Evolutionary conservation across 495 filamentous ascomycete species (phyloP).

Genomic region (Ascobolus immersus): DNA sequence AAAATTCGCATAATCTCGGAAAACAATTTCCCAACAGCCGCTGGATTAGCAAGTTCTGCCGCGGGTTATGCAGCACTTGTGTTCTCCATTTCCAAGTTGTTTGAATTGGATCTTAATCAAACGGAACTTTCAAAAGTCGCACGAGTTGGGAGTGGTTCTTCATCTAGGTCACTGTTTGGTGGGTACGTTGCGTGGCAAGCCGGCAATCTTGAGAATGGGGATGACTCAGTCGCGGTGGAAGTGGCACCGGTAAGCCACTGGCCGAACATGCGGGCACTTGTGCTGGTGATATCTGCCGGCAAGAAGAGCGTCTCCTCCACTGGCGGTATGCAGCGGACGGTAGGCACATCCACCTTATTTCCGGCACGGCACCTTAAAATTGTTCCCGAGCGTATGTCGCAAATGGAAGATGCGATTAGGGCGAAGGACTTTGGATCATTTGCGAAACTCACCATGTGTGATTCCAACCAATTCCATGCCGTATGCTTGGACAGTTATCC

Average conservation of each 20-base stretch:
- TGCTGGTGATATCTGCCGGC: conserved; percentile 69
- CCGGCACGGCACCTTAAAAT: conserved; percentile 38
- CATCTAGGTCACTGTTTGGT: conserved; percentile 73
- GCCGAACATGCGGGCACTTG: conserved; percentile 77
- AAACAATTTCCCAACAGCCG: conserved; percentile 98
- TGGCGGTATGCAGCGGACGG: conserved; percentile 87
- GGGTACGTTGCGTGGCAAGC: conserved; percentile 88
- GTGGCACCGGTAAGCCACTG: conserved; percentile 70
- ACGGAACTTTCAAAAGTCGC: conserved; percentile 67
- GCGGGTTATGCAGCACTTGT: conserved; percentile 91
- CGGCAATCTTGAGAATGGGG: conserved; percentile 42
- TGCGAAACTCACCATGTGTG: conserved; percentile 74
- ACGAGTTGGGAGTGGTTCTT: conserved; percentile 83
- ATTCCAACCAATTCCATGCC: conserved; percentile 91
- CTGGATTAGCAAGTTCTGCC: conserved; percentile 77
- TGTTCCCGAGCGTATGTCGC: conserved; percentile 62
- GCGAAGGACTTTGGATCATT: conserved; percentile 64
- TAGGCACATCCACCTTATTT: conserved; percentile 65
- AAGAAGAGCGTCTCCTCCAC: conserved; percentile 90
- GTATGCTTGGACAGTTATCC: conserved; percentile 83
- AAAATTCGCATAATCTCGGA: conserved; percentile 63
- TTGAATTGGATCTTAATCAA: conserved; percentile 51
- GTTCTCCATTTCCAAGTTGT: conserved; percentile 74
- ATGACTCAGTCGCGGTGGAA: conserved; percentile 60
- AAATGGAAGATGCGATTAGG: conserved; percentile 59